These are phyloP conservation scores for Sarocladium kiliense DNA, from an alignment of 2,329 filamentous ascomycete species.

Conservation along the genomic window DNA sequence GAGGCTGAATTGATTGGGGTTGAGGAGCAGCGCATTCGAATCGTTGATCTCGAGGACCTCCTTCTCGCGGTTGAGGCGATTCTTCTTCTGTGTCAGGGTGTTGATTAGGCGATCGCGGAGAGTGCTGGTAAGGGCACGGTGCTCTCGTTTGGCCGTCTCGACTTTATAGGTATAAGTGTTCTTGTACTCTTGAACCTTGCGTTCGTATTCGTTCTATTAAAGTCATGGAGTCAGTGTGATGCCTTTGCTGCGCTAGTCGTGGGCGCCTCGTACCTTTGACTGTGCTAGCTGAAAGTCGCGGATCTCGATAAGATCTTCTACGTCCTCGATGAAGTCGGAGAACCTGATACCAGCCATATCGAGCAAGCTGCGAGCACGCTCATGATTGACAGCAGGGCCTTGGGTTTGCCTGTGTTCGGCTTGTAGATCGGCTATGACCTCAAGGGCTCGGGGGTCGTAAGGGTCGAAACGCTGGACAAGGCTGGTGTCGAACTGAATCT, in stretches of 20 bases:
- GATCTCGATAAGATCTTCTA: constrained; percentile 84
- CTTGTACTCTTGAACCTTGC: constrained; percentile 54
- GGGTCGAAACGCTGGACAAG: constrained; percentile 82
- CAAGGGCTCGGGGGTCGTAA: constrained; percentile 67
- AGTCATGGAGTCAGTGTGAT: constrained; percentile 6
- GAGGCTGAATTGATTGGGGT: constrained; percentile 64
- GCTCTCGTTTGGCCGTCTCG: constrained; percentile 58
- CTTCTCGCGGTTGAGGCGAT: constrained; percentile 59
- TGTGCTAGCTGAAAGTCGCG: constrained; percentile 78
- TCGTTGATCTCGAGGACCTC: constrained; percentile 64
- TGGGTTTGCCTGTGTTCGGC: constrained; percentile 46
- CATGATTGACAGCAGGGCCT: constrained; percentile 31
- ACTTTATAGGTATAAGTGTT: constrained; percentile 57
- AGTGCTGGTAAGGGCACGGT: constrained; percentile 53
- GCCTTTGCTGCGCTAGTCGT: neutral
- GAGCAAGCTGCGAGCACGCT: constrained; percentile 50
- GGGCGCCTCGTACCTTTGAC: constrained; percentile 61
- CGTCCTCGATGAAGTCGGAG: constrained; percentile 75
- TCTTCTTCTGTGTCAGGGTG: constrained; percentile 59
- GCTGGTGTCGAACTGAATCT: constrained; percentile 85
- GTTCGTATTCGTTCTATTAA: constrained; percentile 55
- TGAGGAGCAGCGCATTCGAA: constrained; percentile 58
- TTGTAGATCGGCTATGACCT: constrained; percentile 62
- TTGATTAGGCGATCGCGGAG: constrained; percentile 64
- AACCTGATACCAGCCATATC: constrained; percentile 81